Conservation (phyloP, 2,329 filamentous ascomycete species). For the Calcarisporium arbuscula region DNA sequence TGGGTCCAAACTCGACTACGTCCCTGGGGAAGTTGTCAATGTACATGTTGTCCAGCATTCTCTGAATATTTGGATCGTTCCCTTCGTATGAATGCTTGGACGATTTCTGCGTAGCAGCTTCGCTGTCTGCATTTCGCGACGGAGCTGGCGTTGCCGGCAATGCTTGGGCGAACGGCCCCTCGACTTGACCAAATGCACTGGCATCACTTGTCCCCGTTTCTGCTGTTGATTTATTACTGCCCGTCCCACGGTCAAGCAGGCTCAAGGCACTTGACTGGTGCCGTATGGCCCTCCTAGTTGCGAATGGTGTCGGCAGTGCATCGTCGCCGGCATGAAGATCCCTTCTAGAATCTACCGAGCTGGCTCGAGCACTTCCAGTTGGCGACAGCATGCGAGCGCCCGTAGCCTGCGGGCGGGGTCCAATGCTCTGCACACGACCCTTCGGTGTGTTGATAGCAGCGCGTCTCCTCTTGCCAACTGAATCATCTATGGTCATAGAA, state of each 20-base stretch:
- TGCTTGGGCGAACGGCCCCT: constrained; percentile 44
- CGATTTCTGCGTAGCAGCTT: constrained; percentile 37
- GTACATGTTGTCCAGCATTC: constrained; percentile 80
- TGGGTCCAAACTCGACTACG: constrained; percentile 67
- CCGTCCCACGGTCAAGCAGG: constrained; percentile 53
- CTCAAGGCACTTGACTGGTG: constrained; percentile 55
- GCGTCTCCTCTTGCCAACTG: constrained; percentile 46
- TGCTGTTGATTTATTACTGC: constrained; percentile 49
- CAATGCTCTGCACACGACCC: constrained; percentile 33
- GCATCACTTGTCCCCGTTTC: constrained; percentile 54
- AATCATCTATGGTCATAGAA: constrained; percentile 76
- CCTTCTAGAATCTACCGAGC: constrained; percentile 31
- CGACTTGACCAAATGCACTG: constrained; percentile 55
- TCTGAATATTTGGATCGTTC: constrained; percentile 62
- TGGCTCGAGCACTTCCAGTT: constrained; percentile 20
- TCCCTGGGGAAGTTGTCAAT: constrained; percentile 63
- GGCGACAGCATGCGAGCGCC: constrained; percentile 24
- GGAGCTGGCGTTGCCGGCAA: constrained; percentile 15
- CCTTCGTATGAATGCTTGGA: constrained; percentile 77
- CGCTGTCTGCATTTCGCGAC: constrained; percentile 18
- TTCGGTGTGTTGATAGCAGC: constrained; percentile 46
- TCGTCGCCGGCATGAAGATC: constrained; percentile 23
- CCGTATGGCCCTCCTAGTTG: constrained; percentile 40
- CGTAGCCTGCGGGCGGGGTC: constrained; percentile 18
- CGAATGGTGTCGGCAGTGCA: constrained; percentile 32